Evolutionary conservation across 768 basidiomycete species (phyloP).

Genomic region (Rossbeevera mucosa): DNA sequence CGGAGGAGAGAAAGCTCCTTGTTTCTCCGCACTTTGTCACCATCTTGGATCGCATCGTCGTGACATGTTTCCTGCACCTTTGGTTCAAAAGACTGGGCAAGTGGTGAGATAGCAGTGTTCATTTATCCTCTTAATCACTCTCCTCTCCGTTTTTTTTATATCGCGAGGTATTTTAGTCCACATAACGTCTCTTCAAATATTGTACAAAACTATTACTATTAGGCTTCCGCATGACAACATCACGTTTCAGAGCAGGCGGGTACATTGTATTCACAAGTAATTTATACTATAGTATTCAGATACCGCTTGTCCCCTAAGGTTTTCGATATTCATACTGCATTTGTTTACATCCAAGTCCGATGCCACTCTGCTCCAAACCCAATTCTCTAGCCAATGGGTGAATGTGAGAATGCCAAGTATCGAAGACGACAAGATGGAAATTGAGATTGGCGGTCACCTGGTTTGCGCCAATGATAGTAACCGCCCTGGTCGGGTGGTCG

Average conservation of each 20-base stretch:
- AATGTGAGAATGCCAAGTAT: not conserved
- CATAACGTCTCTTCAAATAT: not conserved
- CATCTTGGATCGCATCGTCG: conserved; percentile 47
- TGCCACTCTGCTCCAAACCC: not conserved
- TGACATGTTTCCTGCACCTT: conserved; percentile 50
- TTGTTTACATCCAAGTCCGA: not conserved
- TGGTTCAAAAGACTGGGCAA: conserved; percentile 43
- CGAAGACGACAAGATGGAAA: not conserved
- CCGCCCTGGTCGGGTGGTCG: not conserved
- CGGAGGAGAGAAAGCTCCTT: conserved; percentile 35
- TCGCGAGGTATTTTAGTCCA: not conserved
- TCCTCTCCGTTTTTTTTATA: not conserved
- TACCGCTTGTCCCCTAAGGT: not conserved
- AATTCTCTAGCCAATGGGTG: not conserved
- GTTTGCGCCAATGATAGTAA: not conserved
- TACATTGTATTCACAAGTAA: conserved; percentile 15
- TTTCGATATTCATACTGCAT: not conserved
- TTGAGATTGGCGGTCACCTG: not conserved
- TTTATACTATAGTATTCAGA: conserved; percentile 18
- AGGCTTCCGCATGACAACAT: not conserved
- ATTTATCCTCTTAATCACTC: not conserved
- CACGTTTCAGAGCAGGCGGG: not conserved
- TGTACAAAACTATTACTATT: conserved; percentile 9
- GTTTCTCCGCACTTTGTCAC: conserved; percentile 37
- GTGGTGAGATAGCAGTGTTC: conserved; percentile 33